Percentiles rank a stretch among this genome's conserved stretches.
Conservation (phyloP, 305 asterid genomes). For the Petunia hybrid region DNA sequence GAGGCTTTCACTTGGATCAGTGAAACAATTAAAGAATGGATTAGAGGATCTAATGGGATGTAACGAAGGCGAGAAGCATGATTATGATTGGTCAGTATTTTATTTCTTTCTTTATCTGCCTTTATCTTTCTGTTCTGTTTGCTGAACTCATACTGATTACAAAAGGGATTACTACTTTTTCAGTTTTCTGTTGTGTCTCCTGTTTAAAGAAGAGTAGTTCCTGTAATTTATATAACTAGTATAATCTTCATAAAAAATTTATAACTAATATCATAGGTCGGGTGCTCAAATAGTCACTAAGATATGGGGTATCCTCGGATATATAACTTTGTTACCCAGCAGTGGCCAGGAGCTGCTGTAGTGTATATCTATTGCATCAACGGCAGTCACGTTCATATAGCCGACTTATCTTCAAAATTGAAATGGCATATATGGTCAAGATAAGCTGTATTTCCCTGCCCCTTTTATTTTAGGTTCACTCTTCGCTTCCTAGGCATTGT, state of each 20-base stretch:
- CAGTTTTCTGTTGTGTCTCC: slow-evolving; percentile 13
- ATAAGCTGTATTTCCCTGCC: background rate
- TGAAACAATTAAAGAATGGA: slow-evolving; percentile 64
- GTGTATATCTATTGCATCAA: background rate
- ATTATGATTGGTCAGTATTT: slow-evolving; percentile 86
- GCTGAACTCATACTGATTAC: slow-evolving; percentile 22
- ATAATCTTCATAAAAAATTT: too few species aligned
- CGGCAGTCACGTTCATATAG: background rate
- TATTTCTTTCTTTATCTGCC: slow-evolving; percentile 9
- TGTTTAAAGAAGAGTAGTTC: slow-evolving; percentile 12
- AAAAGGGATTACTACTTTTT: background rate
- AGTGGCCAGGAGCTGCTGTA: background rate
- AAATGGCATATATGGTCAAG: background rate
- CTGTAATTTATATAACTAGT: slow-evolving; percentile 7
- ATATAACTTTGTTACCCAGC: slow-evolving; percentile 15
- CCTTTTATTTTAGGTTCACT: background rate
- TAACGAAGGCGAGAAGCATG: slow-evolving; percentile 92
- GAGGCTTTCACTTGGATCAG: slow-evolving; percentile 89
- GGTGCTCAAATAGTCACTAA: slow-evolving; percentile 19
- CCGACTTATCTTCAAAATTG: background rate
- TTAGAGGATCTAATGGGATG: slow-evolving; percentile 77
- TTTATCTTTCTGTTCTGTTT: background rate
- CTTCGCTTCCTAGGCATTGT: background rate
- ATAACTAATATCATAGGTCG: background rate
- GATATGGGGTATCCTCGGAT: background rate